Base-by-base conservation (phyloP, 768 basidiomycete species). In the Lactarius quietus region DNA sequence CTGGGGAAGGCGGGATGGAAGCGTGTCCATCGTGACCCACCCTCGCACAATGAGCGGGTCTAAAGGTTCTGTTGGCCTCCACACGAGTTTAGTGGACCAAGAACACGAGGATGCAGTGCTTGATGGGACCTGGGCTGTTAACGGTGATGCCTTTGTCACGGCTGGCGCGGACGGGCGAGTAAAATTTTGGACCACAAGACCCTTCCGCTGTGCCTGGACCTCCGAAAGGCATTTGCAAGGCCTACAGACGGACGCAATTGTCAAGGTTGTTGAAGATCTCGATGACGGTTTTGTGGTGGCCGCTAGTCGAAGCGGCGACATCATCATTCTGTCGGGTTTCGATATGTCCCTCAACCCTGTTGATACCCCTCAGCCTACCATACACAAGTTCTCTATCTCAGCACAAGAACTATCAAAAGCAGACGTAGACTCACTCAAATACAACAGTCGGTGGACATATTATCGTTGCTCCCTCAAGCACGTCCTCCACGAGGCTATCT, bases 1-100 rank as follows among this genome's bases (percentile, higher is more conserved):
- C 7, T 93, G 92, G 92, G 92, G 91, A 5, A 88, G 84, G 70
- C 77, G 79, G 29, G 83, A 81, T 57, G 92, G 92, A 33, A 84
- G 86, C 61, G 81, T 94, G 9, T 81, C 85, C 0, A 78, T 90
- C 35, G 84, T 86, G 53, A 78, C 79, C 6, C 84, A 84, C 0
- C 77, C 76, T 28, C 82, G 81, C 39, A 84, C 83, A 23, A 87
- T 90, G 82, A 87, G 89, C 57, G 71, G 74, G 6, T 73, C 74
- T 29, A 79, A 80, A 41, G 78, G 80, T 2, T 75, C 76, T 14
- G 80, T 81, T 28, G 81, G 77, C 39, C 74, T 85, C 51, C 73
- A 79, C 26, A 76, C 80, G 63, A 88, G 86, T 65, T 62, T 67
- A 10, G 76, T 83, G n/a, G 71, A 72, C 6, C 89, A 93, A 39